Evolutionary conservation across 2,329 filamentous ascomycete genomes (phyloP), one percentile per base, ranked within the genome.

Genomic region (Aspergillus piperis): DNA sequence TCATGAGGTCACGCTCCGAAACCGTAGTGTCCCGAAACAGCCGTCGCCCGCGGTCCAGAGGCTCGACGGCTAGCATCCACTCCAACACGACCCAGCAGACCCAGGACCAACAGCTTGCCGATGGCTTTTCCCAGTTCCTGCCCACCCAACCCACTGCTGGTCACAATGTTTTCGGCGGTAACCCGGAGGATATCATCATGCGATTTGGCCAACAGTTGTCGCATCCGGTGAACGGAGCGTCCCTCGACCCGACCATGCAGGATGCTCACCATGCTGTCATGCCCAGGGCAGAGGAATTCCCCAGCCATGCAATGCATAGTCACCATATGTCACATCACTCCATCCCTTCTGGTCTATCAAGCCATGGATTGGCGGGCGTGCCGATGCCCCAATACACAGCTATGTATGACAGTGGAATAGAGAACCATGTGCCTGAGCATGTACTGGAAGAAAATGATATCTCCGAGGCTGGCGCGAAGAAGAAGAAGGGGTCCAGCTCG

Each of bases 1-100:
- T 75, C 47, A 68, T 75, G 65, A 71, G 76, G 58, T 73, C 76
- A 44, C 76, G 77, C 15, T 79, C 78, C 7, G 76, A 77, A 64
- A 77, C 72, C 25, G 66, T 71, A 56, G 61, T 75, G n/a, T 78
- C 78, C 11, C 72, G 75, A 54, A 73, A 70, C 61, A 72, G 70
- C 66, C 76, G 75, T 54, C 77, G 76, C 54, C 76, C 79, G 54
- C 72, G 78, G 57, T 81, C 79, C 36, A 71, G 78, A 70, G 79
- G 77, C 36, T 81, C 78, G 49, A 81, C 79, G 8, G 75, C 78
- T 36, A 81, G 79, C 63, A 77, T 81, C 52, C 78, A 81, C 62
- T 81, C 79, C n/a, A 79, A 73, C 61, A 77, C 75, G 15, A 78
- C 77, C 41, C 77, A 80, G 65, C 74, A 77, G 58, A 76, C 75